Percentiles rank a stretch among this genome's conserved stretches.
These are phyloP conservation scores for Geosmithia morbida DNA, from an alignment of 2,329 filamentous ascomycete species.

Conservation along the genomic window DNA sequence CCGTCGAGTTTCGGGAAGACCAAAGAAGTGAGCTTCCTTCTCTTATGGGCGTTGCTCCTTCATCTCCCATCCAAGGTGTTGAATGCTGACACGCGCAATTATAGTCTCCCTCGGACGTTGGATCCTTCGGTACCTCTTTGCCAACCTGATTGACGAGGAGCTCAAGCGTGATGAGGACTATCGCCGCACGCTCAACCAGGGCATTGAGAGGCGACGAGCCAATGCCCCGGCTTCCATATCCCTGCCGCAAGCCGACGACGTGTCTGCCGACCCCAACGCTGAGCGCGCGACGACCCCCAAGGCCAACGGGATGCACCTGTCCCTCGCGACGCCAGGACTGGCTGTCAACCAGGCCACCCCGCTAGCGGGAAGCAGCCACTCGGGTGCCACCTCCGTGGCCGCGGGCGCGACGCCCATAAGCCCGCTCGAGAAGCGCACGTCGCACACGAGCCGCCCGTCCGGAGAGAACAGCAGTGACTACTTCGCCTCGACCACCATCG, in stretches of 20 bases:
- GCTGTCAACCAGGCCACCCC: conserved; percentile 69
- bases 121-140: conserved; percentile 86
- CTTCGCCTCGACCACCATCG: conserved; percentile 48
- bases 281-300: conserved; percentile 44
- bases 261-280: conserved; percentile 4
- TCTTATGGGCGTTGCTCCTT: not conserved
- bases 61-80: not conserved
- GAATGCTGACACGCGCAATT: conserved; percentile 6
- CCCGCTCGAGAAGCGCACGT: conserved; percentile 38
- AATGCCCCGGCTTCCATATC: conserved; percentile 47
- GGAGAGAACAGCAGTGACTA: conserved; percentile 55
- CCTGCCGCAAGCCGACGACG: conserved; percentile 17
- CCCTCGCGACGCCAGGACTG: conserved; percentile 59
- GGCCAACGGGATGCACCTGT: conserved; percentile 46
- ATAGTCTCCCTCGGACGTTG: conserved; percentile 91
- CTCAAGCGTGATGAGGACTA: conserved; percentile 65
- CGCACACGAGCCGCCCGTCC: conserved; percentile 45
- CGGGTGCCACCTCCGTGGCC: not conserved
- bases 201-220: conserved; percentile 41
- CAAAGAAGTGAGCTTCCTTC: conserved; percentile 43
- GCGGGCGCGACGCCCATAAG: conserved; percentile 19
- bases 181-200: conserved; percentile 53
- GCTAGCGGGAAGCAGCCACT: conserved; percentile 8
- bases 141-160: conserved; percentile 78
- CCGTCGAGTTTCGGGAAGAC: conserved; percentile 77